A percentile compares a stretch with the other conserved stretches of the same genome.
These are phyloP conservation scores for Mycena vulgaris DNA, from an alignment of 768 basidiomycete genomes.

Conservation along the genomic window DNA sequence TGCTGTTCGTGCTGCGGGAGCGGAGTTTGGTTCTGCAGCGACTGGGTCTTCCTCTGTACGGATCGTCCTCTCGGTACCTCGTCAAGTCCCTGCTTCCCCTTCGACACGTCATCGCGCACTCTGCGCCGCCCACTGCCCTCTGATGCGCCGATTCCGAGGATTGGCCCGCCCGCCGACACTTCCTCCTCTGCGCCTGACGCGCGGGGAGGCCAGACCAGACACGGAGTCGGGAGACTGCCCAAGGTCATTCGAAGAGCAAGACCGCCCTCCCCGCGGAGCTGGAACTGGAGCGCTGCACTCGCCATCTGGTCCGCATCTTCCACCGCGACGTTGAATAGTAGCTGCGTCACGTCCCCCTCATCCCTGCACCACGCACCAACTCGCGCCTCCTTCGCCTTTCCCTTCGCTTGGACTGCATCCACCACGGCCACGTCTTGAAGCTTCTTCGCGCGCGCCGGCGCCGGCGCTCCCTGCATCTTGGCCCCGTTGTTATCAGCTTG, in stretches of 20 bases:
- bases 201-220: slow-evolving; percentile 18
- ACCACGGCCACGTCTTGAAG: too few relatives aligned
- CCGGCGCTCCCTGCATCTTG: background rate
- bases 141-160: background rate
- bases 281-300: background rate
- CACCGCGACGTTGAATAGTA: background rate
- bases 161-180: slow-evolving; percentile 2
- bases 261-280: background rate
- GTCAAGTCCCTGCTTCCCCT: background rate
- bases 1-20: background rate
- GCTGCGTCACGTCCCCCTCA: background rate
- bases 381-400: too few relatives aligned
- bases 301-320: slow-evolving; percentile 18
- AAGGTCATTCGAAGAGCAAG: too few relatives aligned
- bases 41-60: background rate
- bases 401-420: too few relatives aligned
- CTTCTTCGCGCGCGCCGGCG: background rate
- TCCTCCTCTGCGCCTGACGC: too few relatives aligned
- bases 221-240: background rate
- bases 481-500: background rate
- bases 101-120: background rate
- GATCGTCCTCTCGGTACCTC: background rate
- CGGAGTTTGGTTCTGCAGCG: background rate
- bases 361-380: slow-evolving; percentile 21
- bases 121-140: background rate